Conservation (phyloP, 75 land plant species). For the Selaginella moellendorffii region DNA sequence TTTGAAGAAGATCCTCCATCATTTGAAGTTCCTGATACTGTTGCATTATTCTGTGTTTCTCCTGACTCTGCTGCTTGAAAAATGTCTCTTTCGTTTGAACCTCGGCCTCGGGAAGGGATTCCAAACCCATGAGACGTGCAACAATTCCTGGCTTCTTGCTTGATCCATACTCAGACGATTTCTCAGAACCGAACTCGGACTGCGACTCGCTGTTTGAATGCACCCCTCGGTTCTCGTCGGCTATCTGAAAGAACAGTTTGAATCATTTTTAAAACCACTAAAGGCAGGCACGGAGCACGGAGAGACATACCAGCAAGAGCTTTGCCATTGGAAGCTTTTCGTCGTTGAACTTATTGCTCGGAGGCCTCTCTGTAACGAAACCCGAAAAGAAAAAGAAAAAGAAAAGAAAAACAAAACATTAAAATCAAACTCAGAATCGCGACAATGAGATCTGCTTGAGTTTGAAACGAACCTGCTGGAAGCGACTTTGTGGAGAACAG, state of each 20-base stretch:
- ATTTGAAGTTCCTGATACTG: neutral
- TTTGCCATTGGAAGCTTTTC: slow-evolving; percentile 37
- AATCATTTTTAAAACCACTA: neutral
- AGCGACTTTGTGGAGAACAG: slow-evolving; percentile 41
- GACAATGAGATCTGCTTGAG: neutral
- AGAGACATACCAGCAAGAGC: slow-evolving; percentile 30
- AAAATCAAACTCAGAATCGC: too few species aligned
- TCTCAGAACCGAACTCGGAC: neutral
- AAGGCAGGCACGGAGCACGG: neutral
- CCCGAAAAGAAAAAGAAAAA: too few species aligned
- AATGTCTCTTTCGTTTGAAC: neutral
- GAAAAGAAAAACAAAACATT: too few species aligned
- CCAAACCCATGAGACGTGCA: slow-evolving; percentile 88
- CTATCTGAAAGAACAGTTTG: slow-evolving; percentile 41
- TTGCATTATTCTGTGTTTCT: neutral
- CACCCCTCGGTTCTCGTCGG: slow-evolving; percentile 69
- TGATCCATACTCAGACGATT: slow-evolving; percentile 17
- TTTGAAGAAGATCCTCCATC: neutral
- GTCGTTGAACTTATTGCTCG: slow-evolving; percentile 27
- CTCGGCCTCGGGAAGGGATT: slow-evolving; percentile 40
- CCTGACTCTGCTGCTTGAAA: neutral
- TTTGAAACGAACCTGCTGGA: slow-evolving; percentile 30
- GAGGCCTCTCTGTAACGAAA: slow-evolving; percentile 35
- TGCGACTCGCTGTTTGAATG: slow-evolving; percentile 20
- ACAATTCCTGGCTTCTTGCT: slow-evolving; percentile 65